Base-by-base conservation (phyloP, 164 flowering plant genomes). In the Taxillus chinensis region DNA sequence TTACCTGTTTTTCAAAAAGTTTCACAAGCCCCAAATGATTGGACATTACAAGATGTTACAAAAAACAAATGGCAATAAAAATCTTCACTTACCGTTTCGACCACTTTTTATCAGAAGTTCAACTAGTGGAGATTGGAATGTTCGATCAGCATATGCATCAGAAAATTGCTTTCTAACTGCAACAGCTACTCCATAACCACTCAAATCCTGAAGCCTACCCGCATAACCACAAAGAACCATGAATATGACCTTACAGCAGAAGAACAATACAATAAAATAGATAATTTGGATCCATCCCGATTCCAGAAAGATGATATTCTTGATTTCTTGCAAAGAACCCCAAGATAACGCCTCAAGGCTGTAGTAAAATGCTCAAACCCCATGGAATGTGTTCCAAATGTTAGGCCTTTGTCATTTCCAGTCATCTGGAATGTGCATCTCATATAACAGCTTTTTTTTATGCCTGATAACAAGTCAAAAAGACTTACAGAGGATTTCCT, bases 171-270 rank as follows among this genome's bases (percentile, higher is more conserved):
- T 77, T 7, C 71, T 68, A 39, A 74, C 83, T 42, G 95, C 91
- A 65, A 78, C 37, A 3, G 79, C 83, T 15, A 90, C 95, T 49
- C 91, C 99, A 73, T 93, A 90, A 67, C 99, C 99, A 65, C 92
- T 80, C 52, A 93, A 51, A 68, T 90, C 99, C 75, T 78, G 86
- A 73, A 93, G 95, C 89, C 99, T 93, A 78, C 14, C 64, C 68
- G 58, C 15, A 39, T 41, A 54, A 41, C 7, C 53, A 45, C n/a
- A 46, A 57, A 15, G 50, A 68, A 16, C 45, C 48, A 41, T 43
- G 46, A 43, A 6, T 43, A 43, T 43, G 46, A 6, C 7, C 46
- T 43, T 43, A 9, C 46, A 43, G 10, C 46, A 9, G 46, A 5
- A 43, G 10, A 5, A 43, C 46, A 43, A 43, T 43, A 43, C 10